Evolutionary conservation across 345 rosid genomes (phyloP).

Genomic region (Xanthoceras sorbifolium): DNA sequence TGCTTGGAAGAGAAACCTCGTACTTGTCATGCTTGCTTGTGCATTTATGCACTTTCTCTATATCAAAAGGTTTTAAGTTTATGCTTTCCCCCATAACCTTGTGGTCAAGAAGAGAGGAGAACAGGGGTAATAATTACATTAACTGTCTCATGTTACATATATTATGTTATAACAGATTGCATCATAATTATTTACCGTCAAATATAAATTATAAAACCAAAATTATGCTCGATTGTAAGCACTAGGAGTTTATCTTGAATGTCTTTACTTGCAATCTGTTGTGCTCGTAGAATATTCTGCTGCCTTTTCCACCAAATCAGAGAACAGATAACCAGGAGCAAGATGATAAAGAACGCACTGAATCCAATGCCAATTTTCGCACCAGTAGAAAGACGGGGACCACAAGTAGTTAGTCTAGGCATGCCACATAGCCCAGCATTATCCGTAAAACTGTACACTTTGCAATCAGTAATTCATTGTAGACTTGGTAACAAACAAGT

Average conservation of each 20-base stretch:
- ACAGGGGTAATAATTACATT: not conserved
- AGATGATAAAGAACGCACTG: constrained; percentile 51
- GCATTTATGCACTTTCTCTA: not conserved
- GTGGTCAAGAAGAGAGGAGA: not conserved
- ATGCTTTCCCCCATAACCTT: not conserved
- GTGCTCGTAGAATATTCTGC: constrained; percentile 86
- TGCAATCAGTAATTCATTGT: constrained; percentile 13
- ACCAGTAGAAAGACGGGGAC: constrained; percentile 74
- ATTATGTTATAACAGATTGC: not conserved
- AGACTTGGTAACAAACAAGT: not conserved
- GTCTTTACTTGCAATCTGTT: constrained; percentile 75
- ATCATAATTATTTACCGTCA: not conserved
- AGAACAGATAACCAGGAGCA: constrained; percentile 59
- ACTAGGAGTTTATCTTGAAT: not conserved
- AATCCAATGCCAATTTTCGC: constrained; percentile 82
- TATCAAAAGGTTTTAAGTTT: not conserved
- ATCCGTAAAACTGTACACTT: constrained; percentile 81
- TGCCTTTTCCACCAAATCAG: constrained; percentile 86
- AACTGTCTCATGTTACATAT: not conserved
- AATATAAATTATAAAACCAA: not conserved
- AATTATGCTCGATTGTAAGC: not conserved
- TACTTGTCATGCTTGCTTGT: not conserved
- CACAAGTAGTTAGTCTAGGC: constrained; percentile 86
- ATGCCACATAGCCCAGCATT: constrained; percentile 95
- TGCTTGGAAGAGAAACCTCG: not conserved